These are phyloP conservation scores for Litchi chinensis DNA, from an alignment of 345 rosid genomes.

Conservation along the genomic window DNA sequence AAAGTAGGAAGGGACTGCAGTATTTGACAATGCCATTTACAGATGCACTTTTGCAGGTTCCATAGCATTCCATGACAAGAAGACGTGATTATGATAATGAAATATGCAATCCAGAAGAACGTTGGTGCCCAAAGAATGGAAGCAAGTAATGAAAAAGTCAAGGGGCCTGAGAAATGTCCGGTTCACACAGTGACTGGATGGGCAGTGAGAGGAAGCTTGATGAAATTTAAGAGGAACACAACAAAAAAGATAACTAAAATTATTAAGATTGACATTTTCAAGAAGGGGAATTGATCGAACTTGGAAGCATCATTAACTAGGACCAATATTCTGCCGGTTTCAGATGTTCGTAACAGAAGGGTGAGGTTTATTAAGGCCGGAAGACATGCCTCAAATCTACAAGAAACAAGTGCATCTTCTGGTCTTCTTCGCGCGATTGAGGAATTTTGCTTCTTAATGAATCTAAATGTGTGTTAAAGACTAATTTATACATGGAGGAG, in stretches of 20 bases:
- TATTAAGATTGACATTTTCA: neutral
- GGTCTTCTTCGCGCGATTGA: too few relatives aligned
- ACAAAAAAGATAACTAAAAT: neutral
- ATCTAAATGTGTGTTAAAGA: too few relatives aligned
- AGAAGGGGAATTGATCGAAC: neutral
- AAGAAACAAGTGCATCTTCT: too few relatives aligned
- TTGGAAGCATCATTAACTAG: neutral
- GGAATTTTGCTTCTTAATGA: too few relatives aligned
- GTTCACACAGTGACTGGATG: neutral
- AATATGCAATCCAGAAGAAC: neutral
- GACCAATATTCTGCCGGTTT: neutral
- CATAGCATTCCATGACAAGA: neutral
- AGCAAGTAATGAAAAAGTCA: neutral
- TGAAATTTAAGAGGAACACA: neutral
- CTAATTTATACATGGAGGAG: too few relatives aligned
- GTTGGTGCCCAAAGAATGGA: neutral
- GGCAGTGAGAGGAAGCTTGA: conserved; percentile 4
- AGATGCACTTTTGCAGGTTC: neutral
- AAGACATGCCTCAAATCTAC: too few relatives aligned
- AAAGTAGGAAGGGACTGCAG: conserved; percentile 2
- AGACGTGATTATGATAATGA: neutral
- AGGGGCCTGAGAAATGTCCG: neutral
- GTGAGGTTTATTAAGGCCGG: too few relatives aligned
- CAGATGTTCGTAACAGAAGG: neutral
- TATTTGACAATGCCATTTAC: neutral